Conservation (phyloP, 164 flowering plant genomes). For the Nymphaea colorata region DNA sequence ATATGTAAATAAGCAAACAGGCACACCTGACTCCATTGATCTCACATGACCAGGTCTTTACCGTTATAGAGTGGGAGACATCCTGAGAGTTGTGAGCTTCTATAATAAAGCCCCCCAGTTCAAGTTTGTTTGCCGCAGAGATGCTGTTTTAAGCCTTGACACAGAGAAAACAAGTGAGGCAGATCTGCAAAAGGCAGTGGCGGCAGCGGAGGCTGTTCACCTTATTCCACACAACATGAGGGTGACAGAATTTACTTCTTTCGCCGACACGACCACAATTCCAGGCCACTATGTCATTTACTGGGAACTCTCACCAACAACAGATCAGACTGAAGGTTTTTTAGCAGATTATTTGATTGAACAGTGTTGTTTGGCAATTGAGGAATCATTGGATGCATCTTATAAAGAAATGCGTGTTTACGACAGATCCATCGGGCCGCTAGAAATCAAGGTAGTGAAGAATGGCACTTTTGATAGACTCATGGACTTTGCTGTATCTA, state of each 20-base stretch:
- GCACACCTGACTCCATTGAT: background rate
- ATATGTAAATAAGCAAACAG: too few relatives aligned
- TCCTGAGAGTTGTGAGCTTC: conserved; percentile 51
- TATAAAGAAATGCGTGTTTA: conserved; percentile 58
- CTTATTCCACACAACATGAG: conserved; percentile 21
- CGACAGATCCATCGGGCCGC: conserved; percentile 57
- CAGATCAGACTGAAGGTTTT: conserved; percentile 15
- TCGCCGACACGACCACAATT: conserved; percentile 48
- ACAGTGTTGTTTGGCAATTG: conserved; percentile 57
- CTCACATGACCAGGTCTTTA: too few relatives aligned
- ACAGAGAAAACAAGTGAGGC: too few relatives aligned
- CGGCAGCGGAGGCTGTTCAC: conserved; percentile 37
- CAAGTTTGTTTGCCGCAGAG: conserved; percentile 46
- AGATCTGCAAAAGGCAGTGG: too few relatives aligned
- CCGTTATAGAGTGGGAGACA: conserved; percentile 60
- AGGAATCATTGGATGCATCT: conserved; percentile 56
- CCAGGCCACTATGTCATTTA: conserved; percentile 78
- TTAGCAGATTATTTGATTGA: conserved; percentile 14
- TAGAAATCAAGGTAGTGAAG: conserved; percentile 60
- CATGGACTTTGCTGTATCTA: conserved; percentile 75
- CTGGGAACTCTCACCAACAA: conserved; percentile 40
- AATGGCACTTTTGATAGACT: conserved; percentile 69
- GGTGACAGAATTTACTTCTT: conserved; percentile 70
- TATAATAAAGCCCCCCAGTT: conserved; percentile 62
- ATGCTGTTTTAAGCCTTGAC: conserved; percentile 1